Base-by-base conservation (phyloP, 2,329 filamentous ascomycete species). In the Calonectria hawksworthii region DNA sequence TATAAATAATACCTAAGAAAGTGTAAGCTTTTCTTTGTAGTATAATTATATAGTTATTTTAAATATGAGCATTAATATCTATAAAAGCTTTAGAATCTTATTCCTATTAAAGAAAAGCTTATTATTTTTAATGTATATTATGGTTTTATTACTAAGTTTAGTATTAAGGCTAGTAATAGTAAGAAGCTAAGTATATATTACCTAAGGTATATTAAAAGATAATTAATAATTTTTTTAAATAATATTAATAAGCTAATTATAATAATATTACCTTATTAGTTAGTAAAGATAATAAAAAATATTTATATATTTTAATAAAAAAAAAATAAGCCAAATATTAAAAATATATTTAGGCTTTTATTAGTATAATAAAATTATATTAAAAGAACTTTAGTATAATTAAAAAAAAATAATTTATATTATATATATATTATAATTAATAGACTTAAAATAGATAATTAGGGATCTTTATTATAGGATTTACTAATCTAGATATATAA, bases 231-330 rank as follows among this genome's bases (percentile, higher is more conserved):
- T 11, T 73, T 69, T 50, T 66, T 30, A 56, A 73, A 69, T 13
- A 73, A 26, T 32, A 28, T 73, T 10, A 23, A 68, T 34, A 47
- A 73, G 14, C 18, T 73, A 26, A 36, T 52, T 47, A 73, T 28
- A 16, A 68, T 3, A 56, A 54, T 73, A 44, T 18, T 73, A 26
- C 56, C 47, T 28, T 28, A 73, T 47, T 44, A 32, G 18, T 47
- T 73, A 34, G 14, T 73, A 28, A 38, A 73, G 38, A 28, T 38
- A 32, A 32, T 72, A 16, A 44, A 72, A 18, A 44, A 68, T 28
- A 72, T 72, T 50, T 23, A 73, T 56, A 47, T 73, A 32, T 73
- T 66, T 30, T 68, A 28, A 56, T 34, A 73, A 44, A 47, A 44
- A 32, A n/a, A 56, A 16, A 23, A 73, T 16, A 73, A 38, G 44